Evolutionary conservation across 2,329 filamentous ascomycete species (phyloP).

Genomic region (Niveomyces coronatus): DNA sequence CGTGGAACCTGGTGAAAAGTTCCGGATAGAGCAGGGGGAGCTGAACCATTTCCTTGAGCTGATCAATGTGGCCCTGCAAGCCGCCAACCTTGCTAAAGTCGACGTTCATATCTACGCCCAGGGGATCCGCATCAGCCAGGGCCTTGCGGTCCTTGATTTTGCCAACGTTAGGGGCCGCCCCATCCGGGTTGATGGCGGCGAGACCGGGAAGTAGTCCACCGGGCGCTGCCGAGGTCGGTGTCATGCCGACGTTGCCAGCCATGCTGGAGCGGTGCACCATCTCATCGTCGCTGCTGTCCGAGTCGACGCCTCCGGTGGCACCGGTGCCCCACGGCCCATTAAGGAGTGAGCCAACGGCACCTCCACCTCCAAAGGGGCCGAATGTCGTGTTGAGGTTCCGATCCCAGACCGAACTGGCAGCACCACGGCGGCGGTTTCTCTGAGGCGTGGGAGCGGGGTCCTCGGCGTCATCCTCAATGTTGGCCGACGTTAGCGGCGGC

Average conservation of each 20-base stretch:
- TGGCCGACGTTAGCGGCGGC: constrained; percentile 50
- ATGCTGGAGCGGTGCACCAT: constrained; percentile 50
- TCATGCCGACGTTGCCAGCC: constrained; percentile 52
- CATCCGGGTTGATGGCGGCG: constrained; percentile 31
- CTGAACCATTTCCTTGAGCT: constrained; percentile 97
- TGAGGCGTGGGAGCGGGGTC: constrained; percentile 59
- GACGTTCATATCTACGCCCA: constrained; percentile 86
- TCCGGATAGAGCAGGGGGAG: constrained; percentile 91
- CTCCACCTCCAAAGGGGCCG: constrained; percentile 84
- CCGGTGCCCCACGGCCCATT: constrained; percentile 65
- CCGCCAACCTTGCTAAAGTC: constrained; percentile 93
- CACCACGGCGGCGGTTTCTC: constrained; percentile 53
- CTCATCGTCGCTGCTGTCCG: constrained; percentile 95
- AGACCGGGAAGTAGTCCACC: constrained; percentile 34
- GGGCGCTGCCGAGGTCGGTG: constrained; percentile 40
- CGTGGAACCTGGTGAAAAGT: constrained; percentile 81
- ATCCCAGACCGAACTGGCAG: constrained; percentile 55
- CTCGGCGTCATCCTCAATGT: constrained; percentile 63
- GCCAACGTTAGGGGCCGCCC: constrained; percentile 63
- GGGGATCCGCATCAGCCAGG: constrained; percentile 84
- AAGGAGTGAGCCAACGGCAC: constrained; percentile 60
- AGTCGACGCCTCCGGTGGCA: constrained; percentile 72
- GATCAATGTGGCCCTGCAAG: constrained; percentile 85
- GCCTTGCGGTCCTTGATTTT: constrained; percentile 90
- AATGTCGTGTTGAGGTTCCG: constrained; percentile 80